Evolutionary conservation across 805 yeast genomes (phyloP), one percentile per base, ranked within the genome.

Genomic region (Tetrapisispora fleetii): DNA sequence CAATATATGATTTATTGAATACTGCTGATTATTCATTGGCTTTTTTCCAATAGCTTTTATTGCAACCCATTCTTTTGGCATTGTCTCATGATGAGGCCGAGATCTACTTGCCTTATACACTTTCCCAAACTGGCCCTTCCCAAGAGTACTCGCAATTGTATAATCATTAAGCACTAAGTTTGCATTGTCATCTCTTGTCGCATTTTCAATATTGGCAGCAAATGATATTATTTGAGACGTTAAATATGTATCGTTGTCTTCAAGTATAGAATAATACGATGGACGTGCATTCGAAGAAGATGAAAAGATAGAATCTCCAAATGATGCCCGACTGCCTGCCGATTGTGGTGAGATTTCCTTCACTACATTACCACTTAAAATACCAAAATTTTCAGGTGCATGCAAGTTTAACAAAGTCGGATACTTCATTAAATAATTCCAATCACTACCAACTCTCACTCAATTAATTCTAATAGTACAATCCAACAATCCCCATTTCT

Each of bases 101-200:
- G 24, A 22, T 21, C 35, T 41, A 43, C 47, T 35, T 4, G 63
- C 64, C 46, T 58, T 57, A 41, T 58, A 62, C 1, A 65, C 67
- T 45, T 62, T 59, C 5, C 67, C 67, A 51, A 55, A 64, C 48
- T 64, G 67, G 3, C 68, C 68, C 21, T 48, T 50, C 1, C 68
- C 68, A 11, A 63, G 45, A 13, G 54, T 45, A 5, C 54, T 43
- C 0, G 52, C 56, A 16, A 62, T 30, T 10, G 49, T 45, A 39
- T 53, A 59, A 22, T 50, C 50, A 18, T 58, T 58, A 28, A 59
- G 50, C n/a, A 50, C 17, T 5, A 41, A 19, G 18, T 17, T 35
- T 4, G 27, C 37, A 30, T 41, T 27, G 11, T 30, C 27, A 41
- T 41, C 32, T 41, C 44, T 41, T 30, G 46, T 39, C 10, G 50